Evolutionary conservation across 78 protist genomes (phyloP).

Genomic region (Mantamonas sphyraenae): DNA sequence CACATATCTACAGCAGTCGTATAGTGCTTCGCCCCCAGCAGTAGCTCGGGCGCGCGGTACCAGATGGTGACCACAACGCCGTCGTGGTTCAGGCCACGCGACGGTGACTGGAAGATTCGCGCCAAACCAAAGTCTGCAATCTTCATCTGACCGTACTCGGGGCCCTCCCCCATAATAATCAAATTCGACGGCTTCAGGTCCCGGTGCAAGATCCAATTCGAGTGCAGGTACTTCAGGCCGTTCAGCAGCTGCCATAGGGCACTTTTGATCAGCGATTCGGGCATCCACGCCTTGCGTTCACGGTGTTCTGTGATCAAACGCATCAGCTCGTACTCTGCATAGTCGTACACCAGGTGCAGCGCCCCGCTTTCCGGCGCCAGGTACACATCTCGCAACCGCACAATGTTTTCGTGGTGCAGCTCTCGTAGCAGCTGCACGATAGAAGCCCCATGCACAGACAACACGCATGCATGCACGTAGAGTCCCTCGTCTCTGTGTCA

Average conservation of each 20-base stretch:
- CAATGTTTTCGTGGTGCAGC: slow-evolving; percentile 48
- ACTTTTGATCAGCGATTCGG: slow-evolving; percentile 20
- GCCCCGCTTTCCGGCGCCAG: slow-evolving; percentile 32
- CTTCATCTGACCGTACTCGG: slow-evolving; percentile 48
- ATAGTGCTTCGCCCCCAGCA: slow-evolving; percentile 79
- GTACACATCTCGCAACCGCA: slow-evolving; percentile 36
- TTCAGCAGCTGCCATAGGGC: slow-evolving; percentile 58
- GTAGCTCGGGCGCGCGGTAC: slow-evolving; percentile 88
- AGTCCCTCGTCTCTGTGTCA: no score
- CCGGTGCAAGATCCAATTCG: slow-evolving; percentile 69
- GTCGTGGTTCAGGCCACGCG: slow-evolving; percentile 34
- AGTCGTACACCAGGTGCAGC: slow-evolving; percentile 55
- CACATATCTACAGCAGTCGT: slow-evolving; percentile 74
- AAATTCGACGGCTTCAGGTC: slow-evolving; percentile 65
- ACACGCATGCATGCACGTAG: no score
- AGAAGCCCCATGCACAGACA: no score
- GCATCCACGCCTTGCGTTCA: background rate
- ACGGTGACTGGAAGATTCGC: slow-evolving; percentile 52
- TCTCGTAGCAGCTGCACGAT: slow-evolving; percentile 60
- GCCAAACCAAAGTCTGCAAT: slow-evolving; percentile 76
- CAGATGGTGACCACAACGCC: slow-evolving; percentile 87
- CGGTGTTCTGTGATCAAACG: background rate
- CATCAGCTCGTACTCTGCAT: slow-evolving; percentile 47
- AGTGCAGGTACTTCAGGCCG: slow-evolving; percentile 66
- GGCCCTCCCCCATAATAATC: slow-evolving; percentile 60